A percentile compares a stretch with the other conserved stretches of the same genome.
phyloP scores from a whole-genome alignment of 257 asterid genomes.

The Solanum bukasovii region DNA sequence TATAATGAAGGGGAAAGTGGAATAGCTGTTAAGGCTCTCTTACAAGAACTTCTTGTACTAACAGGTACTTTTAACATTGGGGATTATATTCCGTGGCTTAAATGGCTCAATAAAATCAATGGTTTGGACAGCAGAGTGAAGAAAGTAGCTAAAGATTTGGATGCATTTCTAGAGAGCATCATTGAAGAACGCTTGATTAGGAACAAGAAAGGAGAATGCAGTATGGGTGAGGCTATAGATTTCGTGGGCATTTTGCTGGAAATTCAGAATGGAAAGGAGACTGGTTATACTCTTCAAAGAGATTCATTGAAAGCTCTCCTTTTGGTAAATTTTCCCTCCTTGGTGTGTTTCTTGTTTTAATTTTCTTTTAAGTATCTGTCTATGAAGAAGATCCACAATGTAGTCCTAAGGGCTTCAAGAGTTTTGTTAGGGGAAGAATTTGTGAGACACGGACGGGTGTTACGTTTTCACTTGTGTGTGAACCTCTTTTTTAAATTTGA shows the following conservation, averaged over 20 bases:
- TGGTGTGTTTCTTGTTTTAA: too few relatives aligned
- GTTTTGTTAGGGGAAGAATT: too few relatives aligned
- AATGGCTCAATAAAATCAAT: constrained; percentile 21
- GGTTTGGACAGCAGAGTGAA: constrained; percentile 17
- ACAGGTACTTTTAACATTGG: background rate
- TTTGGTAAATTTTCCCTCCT: background rate
- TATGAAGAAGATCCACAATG: too few relatives aligned
- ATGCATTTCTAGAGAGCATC: constrained; percentile 16
- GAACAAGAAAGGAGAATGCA: background rate
- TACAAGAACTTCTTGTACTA: background rate
- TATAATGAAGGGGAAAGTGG: constrained; percentile 23
- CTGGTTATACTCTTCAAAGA: constrained; percentile 10
- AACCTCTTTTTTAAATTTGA: too few relatives aligned
- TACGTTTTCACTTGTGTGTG: too few relatives aligned
- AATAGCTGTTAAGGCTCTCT: constrained; percentile 2
- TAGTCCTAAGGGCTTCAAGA: too few relatives aligned
- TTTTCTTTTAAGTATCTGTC: too few relatives aligned
- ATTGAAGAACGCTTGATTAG: constrained; percentile 4
- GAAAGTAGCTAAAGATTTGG: constrained; percentile 6
- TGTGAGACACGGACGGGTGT: too few relatives aligned
- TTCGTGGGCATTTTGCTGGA: constrained; percentile 17
- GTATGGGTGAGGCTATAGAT: background rate
- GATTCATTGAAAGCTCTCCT: background rate
- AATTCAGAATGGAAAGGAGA: constrained; percentile 5
- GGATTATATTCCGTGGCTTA: constrained; percentile 21